Evolutionary conservation across 2,329 filamentous ascomycete genomes (phyloP), one percentile per base, ranked within the genome.

Genomic region (Paecilomyces formosus): DNA sequence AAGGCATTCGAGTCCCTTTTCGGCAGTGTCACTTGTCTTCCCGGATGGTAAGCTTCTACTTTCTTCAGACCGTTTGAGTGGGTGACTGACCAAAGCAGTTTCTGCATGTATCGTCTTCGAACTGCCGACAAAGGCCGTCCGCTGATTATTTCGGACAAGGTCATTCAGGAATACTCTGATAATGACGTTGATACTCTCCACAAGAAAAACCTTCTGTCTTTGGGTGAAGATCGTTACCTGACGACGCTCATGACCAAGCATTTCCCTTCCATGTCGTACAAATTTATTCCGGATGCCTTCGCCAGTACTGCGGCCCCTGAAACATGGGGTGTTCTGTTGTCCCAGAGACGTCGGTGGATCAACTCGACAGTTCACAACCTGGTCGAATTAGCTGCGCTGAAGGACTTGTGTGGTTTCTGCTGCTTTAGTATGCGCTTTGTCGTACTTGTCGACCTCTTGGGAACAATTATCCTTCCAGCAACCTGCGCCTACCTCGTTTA

Each of bases 1-100:
- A 99, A 99, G 79, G 91, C 94, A 62, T 99, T 99, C 71, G 94
- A 99, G 74, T 97, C 92, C 61, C 85, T 99, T 61, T 99, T 99
- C 70, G 94, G 92, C 71, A 96, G 91, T 74, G 94, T 99, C 61
- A 99, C 94, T 60, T 99, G 94, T 88, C 87, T 99, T 79, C 94
- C 94, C 64, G 94, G 94, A 84, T 99, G 94, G 93, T 97, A 85
- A 79, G 90, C 86, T 21, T 2, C 24, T 15, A 35, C 15, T 15
- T 18, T 53, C 54, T 22, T 35, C 51, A 55, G 39, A 45, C 39
- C 8, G 2, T 45, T 8, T 45, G 35, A 45, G 35, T n/a, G 13
- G 45, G 51, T 57, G 65, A 63, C 77, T 82, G 70, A 81, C 74
- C 56, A 24, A 22, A 24, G 35, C 66, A 97, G 93, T 88, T 99